Percentiles rank a stretch among this genome's conserved stretches.
These are phyloP conservation scores for Wakefieldia striispora DNA, from an alignment of 768 basidiomycete genomes.

Conservation along the genomic window DNA sequence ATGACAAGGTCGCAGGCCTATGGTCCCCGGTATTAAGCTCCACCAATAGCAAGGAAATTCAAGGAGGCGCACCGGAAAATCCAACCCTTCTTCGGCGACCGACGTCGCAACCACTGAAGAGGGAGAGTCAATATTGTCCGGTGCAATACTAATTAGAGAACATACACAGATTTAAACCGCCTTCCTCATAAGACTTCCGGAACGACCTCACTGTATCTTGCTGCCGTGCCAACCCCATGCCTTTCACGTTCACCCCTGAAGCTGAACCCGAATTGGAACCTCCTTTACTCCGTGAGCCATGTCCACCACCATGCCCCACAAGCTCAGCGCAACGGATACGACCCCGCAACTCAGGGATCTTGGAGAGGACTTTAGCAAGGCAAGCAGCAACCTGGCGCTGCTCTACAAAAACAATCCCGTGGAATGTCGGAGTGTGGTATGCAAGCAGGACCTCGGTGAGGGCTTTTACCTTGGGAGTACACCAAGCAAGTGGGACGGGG, in stretches of 20 bases:
- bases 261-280: constrained; percentile 12
- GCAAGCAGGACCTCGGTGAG: constrained; percentile 61
- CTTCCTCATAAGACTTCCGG: constrained; percentile 60
- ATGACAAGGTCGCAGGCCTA: constrained; percentile 85
- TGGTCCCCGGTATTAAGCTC: constrained; percentile 1
- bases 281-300: constrained; percentile 23
- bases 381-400: constrained; percentile 77
- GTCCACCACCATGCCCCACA: constrained; percentile 62
- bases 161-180: constrained; percentile 67
- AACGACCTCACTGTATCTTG: constrained; percentile 65
- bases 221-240: constrained; percentile 52
- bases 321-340: constrained; percentile 62
- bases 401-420: constrained; percentile 85
- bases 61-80: constrained; percentile 64
- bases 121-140: background rate
- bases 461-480: constrained; percentile 66
- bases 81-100: constrained; percentile 90
- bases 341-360: constrained; percentile 54
- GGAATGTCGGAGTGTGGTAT: constrained; percentile 56
- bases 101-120: constrained; percentile 72
- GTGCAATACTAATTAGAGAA: background rate
- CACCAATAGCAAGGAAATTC: background rate
- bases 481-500: constrained; percentile 56
- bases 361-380: constrained; percentile 62
- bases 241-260: constrained; percentile 39